Percentiles rank a stretch among this genome's conserved stretches.
Evolutionary conservation across 2,329 filamentous ascomycete species (phyloP).

Genomic region (Venturia carpophila): DNA sequence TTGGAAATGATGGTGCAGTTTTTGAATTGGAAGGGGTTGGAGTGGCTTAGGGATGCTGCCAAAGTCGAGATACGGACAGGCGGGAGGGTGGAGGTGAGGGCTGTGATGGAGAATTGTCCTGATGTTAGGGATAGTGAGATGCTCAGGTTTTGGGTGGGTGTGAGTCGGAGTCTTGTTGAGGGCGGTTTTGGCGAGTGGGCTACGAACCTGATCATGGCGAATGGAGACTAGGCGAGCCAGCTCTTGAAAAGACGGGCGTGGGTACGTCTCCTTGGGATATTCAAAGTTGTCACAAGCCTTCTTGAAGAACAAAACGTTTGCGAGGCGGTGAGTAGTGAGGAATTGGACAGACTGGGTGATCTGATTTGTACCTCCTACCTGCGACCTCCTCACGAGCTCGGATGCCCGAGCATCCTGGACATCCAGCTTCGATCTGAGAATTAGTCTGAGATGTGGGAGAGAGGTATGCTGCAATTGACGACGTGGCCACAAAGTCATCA

Average conservation of each 20-base stretch:
- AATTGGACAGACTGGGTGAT: too few relatives aligned
- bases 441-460: too few relatives aligned
- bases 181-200: slow-evolving; percentile 49
- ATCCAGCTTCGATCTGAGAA: too few relatives aligned
- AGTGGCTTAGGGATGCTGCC: slow-evolving; percentile 52
- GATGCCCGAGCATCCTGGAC: too few relatives aligned
- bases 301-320: too few relatives aligned
- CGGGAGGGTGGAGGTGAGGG: slow-evolving; percentile 42
- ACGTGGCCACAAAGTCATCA: too few relatives aligned
- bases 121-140: slow-evolving; percentile 43
- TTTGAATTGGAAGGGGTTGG: slow-evolving; percentile 28
- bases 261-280: too few relatives aligned
- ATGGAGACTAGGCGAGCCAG: neutral
- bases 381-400: too few relatives aligned
- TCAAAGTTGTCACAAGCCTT: too few relatives aligned
- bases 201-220: slow-evolving; percentile 29
- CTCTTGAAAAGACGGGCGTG: neutral
- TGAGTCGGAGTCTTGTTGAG: slow-evolving; percentile 51
- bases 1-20: slow-evolving; percentile 35
- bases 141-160: slow-evolving; percentile 52
- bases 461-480: too few relatives aligned
- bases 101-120: slow-evolving; percentile 49
- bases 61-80: slow-evolving; percentile 40
- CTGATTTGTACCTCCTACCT: too few relatives aligned
- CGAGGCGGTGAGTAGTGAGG: too few relatives aligned